These are phyloP conservation scores for Talaromyces sp. DNA, from an alignment of 2,329 filamentous ascomycete genomes.

Conservation along the genomic window DNA sequence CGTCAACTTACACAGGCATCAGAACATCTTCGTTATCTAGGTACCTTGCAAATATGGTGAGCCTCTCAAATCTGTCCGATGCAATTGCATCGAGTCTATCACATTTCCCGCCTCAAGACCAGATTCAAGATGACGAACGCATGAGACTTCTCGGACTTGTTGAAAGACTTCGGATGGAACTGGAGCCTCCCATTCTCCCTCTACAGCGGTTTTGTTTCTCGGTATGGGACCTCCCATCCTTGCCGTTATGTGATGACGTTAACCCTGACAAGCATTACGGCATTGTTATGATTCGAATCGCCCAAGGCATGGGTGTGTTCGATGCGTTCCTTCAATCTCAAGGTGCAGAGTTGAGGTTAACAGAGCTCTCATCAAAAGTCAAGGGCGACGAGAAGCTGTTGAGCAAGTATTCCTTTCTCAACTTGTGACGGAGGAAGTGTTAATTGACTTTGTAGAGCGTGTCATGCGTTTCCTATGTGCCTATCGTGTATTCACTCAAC, in stretches of 20 bases:
- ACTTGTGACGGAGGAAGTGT: neutral
- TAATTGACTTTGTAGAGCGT: neutral
- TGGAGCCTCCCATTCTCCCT: neutral
- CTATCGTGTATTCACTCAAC: neutral
- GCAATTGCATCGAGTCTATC: neutral
- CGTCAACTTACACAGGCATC: too few relatives aligned
- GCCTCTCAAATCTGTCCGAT: neutral
- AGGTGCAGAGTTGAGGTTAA: neutral
- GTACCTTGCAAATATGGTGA: conserved; percentile 1
- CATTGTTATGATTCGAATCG: neutral
- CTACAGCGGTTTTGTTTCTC: neutral
- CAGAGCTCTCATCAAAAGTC: conserved; percentile 1
- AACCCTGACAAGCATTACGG: neutral
- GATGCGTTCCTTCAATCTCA: neutral
- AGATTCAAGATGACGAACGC: conserved; percentile 21
- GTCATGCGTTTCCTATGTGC: neutral
- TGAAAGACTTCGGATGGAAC: conserved; percentile 13
- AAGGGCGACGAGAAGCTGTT: conserved; percentile 11
- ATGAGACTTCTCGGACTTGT: conserved; percentile 18
- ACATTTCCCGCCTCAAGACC: conserved; percentile 17
- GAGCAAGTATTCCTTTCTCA: neutral
- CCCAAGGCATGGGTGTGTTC: conserved; percentile 12
- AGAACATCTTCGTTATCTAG: neutral
- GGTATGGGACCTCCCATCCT: neutral
- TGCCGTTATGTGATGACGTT: neutral